phyloP scores from a whole-genome alignment of 1,284 basidiomycete genomes.

The Trametes hirsuta region DNA sequence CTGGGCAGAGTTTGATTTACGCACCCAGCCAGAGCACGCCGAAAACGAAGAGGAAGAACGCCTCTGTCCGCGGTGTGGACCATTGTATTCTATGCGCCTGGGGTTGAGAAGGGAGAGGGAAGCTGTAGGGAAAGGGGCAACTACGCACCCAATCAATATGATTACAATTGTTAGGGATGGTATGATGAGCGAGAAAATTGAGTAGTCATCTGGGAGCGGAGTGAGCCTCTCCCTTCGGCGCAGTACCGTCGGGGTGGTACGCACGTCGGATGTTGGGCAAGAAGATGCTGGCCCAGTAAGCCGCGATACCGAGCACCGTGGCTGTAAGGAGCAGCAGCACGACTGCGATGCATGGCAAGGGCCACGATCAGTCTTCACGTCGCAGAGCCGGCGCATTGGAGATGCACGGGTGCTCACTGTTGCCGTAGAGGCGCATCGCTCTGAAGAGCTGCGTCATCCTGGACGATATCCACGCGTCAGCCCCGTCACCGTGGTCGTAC shows the following conservation, averaged over 20 bases:
- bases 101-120: neutral
- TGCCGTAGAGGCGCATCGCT: constrained; percentile 37
- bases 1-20: constrained; percentile 27
- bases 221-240: constrained; percentile 3
- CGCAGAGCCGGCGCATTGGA: neutral
- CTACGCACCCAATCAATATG: constrained; percentile 39
- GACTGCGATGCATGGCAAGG: constrained; percentile 41
- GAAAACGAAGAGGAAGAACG: constrained; percentile 54
- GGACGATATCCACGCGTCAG: neutral
- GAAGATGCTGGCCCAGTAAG: constrained; percentile 67
- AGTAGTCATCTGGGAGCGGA: constrained; percentile 58
- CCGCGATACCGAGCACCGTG: constrained; percentile 68
- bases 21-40: constrained; percentile 70
- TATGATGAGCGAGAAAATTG: constrained; percentile 66
- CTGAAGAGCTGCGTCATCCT: constrained; percentile 39
- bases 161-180: constrained; percentile 64
- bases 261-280: constrained; percentile 64
- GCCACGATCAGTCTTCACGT: constrained; percentile 4
- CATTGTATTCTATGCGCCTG: constrained; percentile 57
- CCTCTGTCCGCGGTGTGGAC: constrained; percentile 68
- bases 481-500: neutral
- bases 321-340: constrained; percentile 60
- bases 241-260: constrained; percentile 27
- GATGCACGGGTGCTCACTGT: constrained; percentile 24
- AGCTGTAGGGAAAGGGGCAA: neutral